These are phyloP conservation scores for Euphorbia corollata DNA, from an alignment of 441 rosid species.

Conservation along the genomic window DNA sequence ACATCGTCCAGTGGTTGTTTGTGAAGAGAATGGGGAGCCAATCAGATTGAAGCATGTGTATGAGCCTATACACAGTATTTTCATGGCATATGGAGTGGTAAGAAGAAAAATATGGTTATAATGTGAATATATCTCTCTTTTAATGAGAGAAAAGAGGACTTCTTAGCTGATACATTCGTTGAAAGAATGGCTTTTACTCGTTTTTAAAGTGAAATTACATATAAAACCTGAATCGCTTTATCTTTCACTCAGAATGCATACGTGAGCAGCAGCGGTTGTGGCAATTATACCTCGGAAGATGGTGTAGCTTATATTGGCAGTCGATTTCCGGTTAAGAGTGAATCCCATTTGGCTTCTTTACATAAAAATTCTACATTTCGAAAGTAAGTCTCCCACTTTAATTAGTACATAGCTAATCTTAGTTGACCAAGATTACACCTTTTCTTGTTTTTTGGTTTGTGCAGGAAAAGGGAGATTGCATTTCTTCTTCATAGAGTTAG, in stretches of 20 bases:
- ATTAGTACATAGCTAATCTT: neutral
- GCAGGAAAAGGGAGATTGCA: conserved; percentile 46
- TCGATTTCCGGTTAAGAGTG: conserved; percentile 22
- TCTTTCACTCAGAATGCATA: conserved; percentile 44
- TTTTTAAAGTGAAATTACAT: too few species aligned
- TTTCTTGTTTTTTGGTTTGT: neutral
- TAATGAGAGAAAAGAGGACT: too few species aligned
- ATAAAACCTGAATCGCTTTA: conserved; percentile 3
- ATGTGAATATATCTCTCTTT: neutral
- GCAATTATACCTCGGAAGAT: conserved; percentile 19
- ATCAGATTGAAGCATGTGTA: conserved; percentile 29
- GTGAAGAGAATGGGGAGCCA: conserved; percentile 26
- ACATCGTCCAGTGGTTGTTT: conserved; percentile 38
- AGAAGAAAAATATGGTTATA: conserved; percentile 16
- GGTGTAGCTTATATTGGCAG: conserved; percentile 44
- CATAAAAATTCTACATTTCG: conserved; percentile 19
- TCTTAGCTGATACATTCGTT: too few species aligned
- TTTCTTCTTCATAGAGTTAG: conserved; percentile 71
- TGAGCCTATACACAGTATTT: conserved; percentile 34
- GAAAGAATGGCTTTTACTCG: too few species aligned
- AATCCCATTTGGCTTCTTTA: conserved; percentile 16
- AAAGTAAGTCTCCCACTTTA: conserved; percentile 14
- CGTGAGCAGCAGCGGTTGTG: conserved; percentile 48
- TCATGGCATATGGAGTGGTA: conserved; percentile 65
- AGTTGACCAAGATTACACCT: neutral